A percentile compares a stretch with the other conserved stretches of the same genome.
Evolutionary conservation across 192 early-diverging fungal species (phyloP).

Genomic region (Gaertneriomyces semiglobifer): DNA sequence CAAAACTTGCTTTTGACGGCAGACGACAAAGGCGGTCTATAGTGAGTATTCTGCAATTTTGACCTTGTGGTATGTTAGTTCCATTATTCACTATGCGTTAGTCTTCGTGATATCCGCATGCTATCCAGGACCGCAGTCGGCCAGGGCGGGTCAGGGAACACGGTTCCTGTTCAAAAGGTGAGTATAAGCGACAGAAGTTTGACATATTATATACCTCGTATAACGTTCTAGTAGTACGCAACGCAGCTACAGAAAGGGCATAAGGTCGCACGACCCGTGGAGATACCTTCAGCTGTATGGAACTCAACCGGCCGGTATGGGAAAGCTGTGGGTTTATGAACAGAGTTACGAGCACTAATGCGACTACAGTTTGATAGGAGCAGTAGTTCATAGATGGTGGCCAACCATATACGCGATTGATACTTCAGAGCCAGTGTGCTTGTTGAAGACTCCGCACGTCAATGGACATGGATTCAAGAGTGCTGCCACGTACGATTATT

Average conservation of each 20-base stretch:
- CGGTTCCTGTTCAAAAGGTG: not conserved
- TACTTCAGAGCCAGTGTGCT: conserved; percentile 13
- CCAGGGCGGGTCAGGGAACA: no score
- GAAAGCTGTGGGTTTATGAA: not conserved
- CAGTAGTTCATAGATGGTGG: conserved; percentile 22
- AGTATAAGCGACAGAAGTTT: not conserved
- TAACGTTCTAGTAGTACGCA: not conserved
- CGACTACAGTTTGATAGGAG: conserved; percentile 8
- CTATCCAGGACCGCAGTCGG: no score
- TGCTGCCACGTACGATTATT: conserved; percentile 14
- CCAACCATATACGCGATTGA: conserved; percentile 18
- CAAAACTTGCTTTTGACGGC: conserved; percentile 14
- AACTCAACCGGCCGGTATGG: conserved; percentile 9
- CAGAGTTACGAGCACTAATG: not conserved
- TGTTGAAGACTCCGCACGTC: conserved; percentile 15
- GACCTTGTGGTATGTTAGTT: not conserved
- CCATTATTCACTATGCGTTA: not conserved
- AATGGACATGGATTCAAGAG: conserved; percentile 8
- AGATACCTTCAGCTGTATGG: conserved; percentile 16
- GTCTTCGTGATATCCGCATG: not conserved
- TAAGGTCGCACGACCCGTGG: not conserved
- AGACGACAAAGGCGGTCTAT: conserved; percentile 13
- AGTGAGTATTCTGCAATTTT: conserved; percentile 4
- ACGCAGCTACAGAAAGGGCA: conserved; percentile 1
- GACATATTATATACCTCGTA: not conserved